Evolutionary conservation across 306 rosid species (phyloP).

Genomic region (Vigna unguiculata): DNA sequence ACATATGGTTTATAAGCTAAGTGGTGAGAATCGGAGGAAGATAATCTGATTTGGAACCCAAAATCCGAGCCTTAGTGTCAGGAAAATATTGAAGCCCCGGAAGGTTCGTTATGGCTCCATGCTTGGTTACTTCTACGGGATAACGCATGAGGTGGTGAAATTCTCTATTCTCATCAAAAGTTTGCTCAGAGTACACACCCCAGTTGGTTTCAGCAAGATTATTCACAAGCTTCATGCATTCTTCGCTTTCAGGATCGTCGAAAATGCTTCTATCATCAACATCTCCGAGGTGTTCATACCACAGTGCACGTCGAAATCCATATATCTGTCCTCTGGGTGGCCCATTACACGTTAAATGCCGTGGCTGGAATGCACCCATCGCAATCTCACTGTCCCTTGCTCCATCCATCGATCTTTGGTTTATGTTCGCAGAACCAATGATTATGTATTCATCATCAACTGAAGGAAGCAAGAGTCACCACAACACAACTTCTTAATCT

Average conservation of each 20-base stretch:
- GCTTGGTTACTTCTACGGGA: slow-evolving; percentile 42
- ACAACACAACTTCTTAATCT: neutral
- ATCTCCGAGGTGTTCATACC: slow-evolving; percentile 74
- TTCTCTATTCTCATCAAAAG: slow-evolving; percentile 24
- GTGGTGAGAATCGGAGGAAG: slow-evolving; percentile 60
- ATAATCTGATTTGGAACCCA: slow-evolving; percentile 43
- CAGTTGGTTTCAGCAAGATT: slow-evolving; percentile 43
- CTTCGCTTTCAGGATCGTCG: slow-evolving; percentile 43
- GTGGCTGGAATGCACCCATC: slow-evolving; percentile 87
- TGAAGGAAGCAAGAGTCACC: slow-evolving; percentile 28
- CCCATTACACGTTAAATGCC: slow-evolving; percentile 46
- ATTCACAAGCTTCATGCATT: slow-evolving; percentile 44
- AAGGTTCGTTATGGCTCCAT: slow-evolving; percentile 41
- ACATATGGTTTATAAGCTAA: slow-evolving; percentile 16
- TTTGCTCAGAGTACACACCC: slow-evolving; percentile 32
- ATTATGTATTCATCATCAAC: slow-evolving; percentile 96
- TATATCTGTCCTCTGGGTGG: slow-evolving; percentile 63
- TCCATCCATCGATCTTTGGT: slow-evolving; percentile 93
- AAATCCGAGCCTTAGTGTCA: slow-evolving; percentile 54
- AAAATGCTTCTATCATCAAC: slow-evolving; percentile 3
- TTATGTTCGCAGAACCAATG: slow-evolving; percentile 90
- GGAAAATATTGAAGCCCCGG: slow-evolving; percentile 45
- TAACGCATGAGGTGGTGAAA: slow-evolving; percentile 51
- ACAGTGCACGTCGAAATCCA: slow-evolving; percentile 69
- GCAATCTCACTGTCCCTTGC: slow-evolving; percentile 91